Evolutionary conservation across 2,329 filamentous ascomycete genomes (phyloP), one percentile per base, ranked within the genome.

Genomic region (Neonectria magnoliae): DNA sequence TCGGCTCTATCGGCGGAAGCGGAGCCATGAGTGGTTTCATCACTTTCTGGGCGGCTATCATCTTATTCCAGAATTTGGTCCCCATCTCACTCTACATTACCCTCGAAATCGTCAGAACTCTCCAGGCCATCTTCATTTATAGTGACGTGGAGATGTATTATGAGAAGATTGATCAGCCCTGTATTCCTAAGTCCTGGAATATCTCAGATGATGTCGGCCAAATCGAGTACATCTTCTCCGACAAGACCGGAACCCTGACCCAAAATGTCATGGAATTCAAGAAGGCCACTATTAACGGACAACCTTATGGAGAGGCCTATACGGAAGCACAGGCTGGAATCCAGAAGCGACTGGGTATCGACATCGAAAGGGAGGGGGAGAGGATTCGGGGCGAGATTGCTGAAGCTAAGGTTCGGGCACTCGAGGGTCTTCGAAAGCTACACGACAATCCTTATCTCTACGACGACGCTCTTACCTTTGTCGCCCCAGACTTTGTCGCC

Each of bases 241-340:
- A 98, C 83, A 98, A 98, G 84, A 98, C 95, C 0, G 95, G 95
- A 27, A 98, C 95, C 1, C 83, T 98, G 71, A 98, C 95, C 6
- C 97, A 96, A 81, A 98, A 98, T 76, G 91, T 94, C 84, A 98
- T 99, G 96, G 97, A 99, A 78, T 99, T 98, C 87, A 99, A 98
- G 80, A 99, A 99, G 80, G 94, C 92, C 60, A 97, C 94, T 0
- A 91, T 99, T 80, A 98, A 98, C 74, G 95, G 95, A n/a, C 88
- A 96, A 65, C 90, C 94, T 0, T 99, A 99, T 71, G 96, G 97
- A 66, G 96, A 99, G 81, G 96, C 96, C 0, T 99, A 98, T 75
- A 99, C 97, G 0, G 96, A 99, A 79, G 96, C 96, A 0, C 93
- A 97, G 79, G 93, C 95, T 56, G 96, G 96, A 62, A 96, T 99